Conservation (phyloP, 2,329 filamentous ascomycete species). For the Nothophaeocryptopus gaeumannii region DNA sequence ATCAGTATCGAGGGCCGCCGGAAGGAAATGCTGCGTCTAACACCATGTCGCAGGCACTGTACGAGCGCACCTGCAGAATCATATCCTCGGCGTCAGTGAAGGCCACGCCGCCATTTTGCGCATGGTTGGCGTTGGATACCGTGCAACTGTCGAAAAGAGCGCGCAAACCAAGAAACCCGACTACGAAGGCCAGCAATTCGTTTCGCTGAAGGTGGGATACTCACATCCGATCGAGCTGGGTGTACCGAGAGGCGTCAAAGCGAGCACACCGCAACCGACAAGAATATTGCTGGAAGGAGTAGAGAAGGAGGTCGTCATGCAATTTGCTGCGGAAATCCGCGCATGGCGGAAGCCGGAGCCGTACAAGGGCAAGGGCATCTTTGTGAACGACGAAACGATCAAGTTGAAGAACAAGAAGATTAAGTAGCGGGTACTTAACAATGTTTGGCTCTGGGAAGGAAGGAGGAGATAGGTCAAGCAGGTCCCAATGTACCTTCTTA, state of each 20-base stretch:
- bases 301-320: constrained; percentile 81
- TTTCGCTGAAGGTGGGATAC: constrained; percentile 92
- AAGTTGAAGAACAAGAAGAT: constrained; percentile 89
- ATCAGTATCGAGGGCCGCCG: background rate
- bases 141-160: constrained; percentile 77
- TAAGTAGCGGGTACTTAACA: constrained; percentile 44
- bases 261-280: constrained; percentile 85
- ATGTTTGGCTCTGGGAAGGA: no score
- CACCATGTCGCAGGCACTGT: constrained; percentile 65
- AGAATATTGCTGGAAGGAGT: constrained; percentile 85
- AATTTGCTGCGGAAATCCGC: constrained; percentile 85
- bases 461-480: no score
- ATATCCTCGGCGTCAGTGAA: constrained; percentile 92
- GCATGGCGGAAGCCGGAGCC: constrained; percentile 90
- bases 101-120: constrained; percentile 91
- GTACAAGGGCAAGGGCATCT: constrained; percentile 99
- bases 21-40: constrained; percentile 1
- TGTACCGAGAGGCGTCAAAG: constrained; percentile 77
- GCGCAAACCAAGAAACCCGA: constrained; percentile 64
- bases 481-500: no score
- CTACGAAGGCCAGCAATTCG: constrained; percentile 81
- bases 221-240: constrained; percentile 91
- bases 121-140: constrained; percentile 92
- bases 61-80: constrained; percentile 83
- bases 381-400: constrained; percentile 96